These are phyloP conservation scores for Penicillium freii DNA, from an alignment of 2,329 filamentous ascomycete species.

Conservation along the genomic window DNA sequence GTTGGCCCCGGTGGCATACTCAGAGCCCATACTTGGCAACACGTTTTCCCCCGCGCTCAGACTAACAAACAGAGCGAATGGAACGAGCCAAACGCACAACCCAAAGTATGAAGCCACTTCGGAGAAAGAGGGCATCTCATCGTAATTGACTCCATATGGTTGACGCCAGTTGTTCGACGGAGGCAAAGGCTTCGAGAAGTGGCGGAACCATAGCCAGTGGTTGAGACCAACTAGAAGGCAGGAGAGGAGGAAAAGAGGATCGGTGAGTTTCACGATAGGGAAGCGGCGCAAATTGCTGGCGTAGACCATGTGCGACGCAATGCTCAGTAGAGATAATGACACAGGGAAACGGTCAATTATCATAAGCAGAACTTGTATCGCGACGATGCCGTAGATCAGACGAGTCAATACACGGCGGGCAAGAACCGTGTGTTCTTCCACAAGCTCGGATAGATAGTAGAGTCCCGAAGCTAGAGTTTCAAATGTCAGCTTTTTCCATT, in stretches of 20 bases:
- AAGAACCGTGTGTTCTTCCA: constrained; percentile 94
- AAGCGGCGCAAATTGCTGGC: constrained; percentile 78
- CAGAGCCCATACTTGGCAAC: constrained; percentile 83
- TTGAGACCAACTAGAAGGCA: constrained; percentile 84
- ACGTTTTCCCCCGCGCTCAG: constrained; percentile 93
- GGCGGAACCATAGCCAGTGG: constrained; percentile 92
- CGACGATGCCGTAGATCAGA: constrained; percentile 80
- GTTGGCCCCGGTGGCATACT: constrained; percentile 59
- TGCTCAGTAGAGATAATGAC: constrained; percentile 68
- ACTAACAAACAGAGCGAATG: constrained; percentile 92
- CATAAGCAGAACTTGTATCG: constrained; percentile 69
- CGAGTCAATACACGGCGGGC: constrained; percentile 82
- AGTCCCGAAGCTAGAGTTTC: constrained; percentile 76
- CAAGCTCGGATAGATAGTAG: constrained; percentile 96
- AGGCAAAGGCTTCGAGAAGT: constrained; percentile 71
- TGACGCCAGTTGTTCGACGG: constrained; percentile 39
- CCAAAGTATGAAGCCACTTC: constrained; percentile 97
- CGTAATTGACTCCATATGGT: constrained; percentile 44
- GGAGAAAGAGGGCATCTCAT: constrained; percentile 72
- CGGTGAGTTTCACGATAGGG: constrained; percentile 77
- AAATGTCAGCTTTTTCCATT: constrained; percentile 13
- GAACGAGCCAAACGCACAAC: constrained; percentile 92
- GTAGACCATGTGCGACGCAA: constrained; percentile 81
- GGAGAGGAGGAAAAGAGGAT: constrained; percentile 80
- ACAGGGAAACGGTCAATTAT: constrained; percentile 84